phyloP scores from a whole-genome alignment of 192 early-diverging fungal genomes.

The Entomortierella beljakovae region DNA sequence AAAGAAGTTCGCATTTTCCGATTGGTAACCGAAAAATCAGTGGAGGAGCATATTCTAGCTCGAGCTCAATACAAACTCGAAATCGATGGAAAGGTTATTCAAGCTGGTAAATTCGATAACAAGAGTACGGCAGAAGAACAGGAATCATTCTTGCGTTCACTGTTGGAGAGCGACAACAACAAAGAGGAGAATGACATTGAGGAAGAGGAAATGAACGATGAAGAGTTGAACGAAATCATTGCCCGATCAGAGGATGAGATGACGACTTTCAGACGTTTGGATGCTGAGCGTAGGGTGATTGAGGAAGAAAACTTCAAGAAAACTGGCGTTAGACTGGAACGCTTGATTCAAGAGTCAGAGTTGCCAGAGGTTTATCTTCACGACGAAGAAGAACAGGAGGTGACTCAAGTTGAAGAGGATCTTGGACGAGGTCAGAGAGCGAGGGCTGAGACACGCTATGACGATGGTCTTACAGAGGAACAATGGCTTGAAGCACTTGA shows the following conservation, averaged over 20 bases:
- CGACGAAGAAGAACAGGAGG: conserved; percentile 66
- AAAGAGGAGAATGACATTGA: conserved; percentile 77
- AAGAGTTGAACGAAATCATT: conserved; percentile 94
- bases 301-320: conserved; percentile 61
- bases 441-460: conserved; percentile 83
- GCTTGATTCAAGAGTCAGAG: conserved; percentile 88
- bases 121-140: conserved; percentile 94
- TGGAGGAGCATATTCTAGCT: conserved; percentile 94
- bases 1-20: conserved; percentile 97
- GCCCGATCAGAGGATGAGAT: conserved; percentile 88
- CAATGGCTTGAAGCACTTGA: conserved; percentile 88
- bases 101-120: conserved; percentile 99
- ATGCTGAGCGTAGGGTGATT: conserved; percentile 71
- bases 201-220: conserved; percentile 82
- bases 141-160: conserved; percentile 87
- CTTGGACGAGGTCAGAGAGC: conserved; percentile 81
- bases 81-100: conserved; percentile 98
- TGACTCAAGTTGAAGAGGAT: conserved; percentile 61
- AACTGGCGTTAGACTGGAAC: conserved; percentile 65
- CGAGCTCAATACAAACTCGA: conserved; percentile 96
- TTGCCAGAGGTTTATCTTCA: conserved; percentile 83
- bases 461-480: conserved; percentile 94
- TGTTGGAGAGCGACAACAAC: conserved; percentile 86
- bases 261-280: conserved; percentile 78
- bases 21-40: conserved; percentile 88